Conservation (phyloP, 192 early-diverging fungal genomes). For the Cladochytrium replicatum region DNA sequence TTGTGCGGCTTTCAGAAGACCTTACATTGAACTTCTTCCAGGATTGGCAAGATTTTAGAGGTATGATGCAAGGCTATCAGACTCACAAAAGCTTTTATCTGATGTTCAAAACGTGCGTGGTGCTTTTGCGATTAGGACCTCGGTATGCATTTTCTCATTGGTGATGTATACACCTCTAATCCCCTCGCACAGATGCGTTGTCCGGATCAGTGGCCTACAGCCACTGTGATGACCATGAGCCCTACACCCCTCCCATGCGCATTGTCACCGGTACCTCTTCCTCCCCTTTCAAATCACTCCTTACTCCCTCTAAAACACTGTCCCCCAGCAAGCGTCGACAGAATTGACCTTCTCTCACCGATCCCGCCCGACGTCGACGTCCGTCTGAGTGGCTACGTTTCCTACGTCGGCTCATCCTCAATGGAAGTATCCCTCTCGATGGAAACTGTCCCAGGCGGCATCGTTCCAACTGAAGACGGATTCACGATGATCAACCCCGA, state of each 20-base stretch:
- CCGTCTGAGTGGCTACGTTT: constrained; percentile 71
- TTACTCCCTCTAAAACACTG: constrained; percentile 5
- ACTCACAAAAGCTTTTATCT: background rate
- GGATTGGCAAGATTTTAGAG: constrained; percentile 79
- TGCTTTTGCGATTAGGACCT: no score
- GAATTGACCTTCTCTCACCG: constrained; percentile 64
- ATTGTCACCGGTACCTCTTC: constrained; percentile 62
- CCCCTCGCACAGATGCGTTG: no score
- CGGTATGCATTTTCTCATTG: no score
- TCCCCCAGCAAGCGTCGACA: constrained; percentile 61
- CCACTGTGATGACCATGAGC: constrained; percentile 51
- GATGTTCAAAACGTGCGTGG: background rate
- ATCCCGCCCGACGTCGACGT: constrained; percentile 59
- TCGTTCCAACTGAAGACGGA: constrained; percentile 9
- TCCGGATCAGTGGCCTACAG: constrained; percentile 73
- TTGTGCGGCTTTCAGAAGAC: background rate
- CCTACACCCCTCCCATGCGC: constrained; percentile 44
- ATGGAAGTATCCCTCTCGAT: constrained; percentile 60
- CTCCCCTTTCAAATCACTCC: background rate
- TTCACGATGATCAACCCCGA: constrained; percentile 23
- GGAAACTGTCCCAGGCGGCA: constrained; percentile 20
- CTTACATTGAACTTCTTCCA: constrained; percentile 4
- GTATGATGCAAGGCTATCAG: no score
- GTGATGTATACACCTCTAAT: no score
- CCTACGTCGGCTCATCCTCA: constrained; percentile 73